Evolutionary conservation across 108 stramenopile species (phyloP).

Genomic region (Bacterosira constricta): DNA sequence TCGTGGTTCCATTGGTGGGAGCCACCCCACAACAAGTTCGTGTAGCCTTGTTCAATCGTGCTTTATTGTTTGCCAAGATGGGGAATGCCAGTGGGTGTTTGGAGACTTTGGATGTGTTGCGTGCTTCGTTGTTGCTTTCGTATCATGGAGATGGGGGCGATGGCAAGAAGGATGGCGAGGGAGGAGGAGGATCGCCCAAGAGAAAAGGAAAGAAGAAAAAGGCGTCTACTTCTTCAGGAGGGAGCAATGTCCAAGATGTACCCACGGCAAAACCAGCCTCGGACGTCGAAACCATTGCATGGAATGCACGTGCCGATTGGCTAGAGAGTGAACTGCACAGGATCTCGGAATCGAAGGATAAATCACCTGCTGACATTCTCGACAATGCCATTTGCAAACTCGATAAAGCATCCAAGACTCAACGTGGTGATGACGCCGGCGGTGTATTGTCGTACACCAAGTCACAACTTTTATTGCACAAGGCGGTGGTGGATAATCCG

Average conservation of each 20-base stretch:
- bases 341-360: constrained; percentile 12
- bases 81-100: constrained; percentile 40
- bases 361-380: constrained; percentile 19
- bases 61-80: constrained; percentile 45
- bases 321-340: constrained; percentile 39
- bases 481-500: constrained; percentile 7
- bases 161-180: neutral
- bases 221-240: neutral
- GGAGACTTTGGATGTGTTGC: constrained; percentile 44
- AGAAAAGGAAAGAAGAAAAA: constrained; percentile 43
- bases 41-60: constrained; percentile 44
- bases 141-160: constrained; percentile 27
- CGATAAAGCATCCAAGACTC: constrained; percentile 3
- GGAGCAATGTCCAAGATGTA: constrained; percentile 20
- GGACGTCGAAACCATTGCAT: constrained; percentile 35
- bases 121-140: constrained; percentile 37
- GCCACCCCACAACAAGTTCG: constrained; percentile 54
- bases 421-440: neutral
- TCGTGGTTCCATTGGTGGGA: constrained; percentile 41
- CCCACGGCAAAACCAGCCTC: constrained; percentile 41
- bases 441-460: constrained; percentile 29
- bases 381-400: constrained; percentile 25
- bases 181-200: neutral
- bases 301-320: constrained; percentile 43
- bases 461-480: constrained; percentile 43